A percentile compares a stretch with the other conserved stretches of the same genome.
Evolutionary conservation across 208 protist species (phyloP).

Genomic region (Leishmania lainsoni): DNA sequence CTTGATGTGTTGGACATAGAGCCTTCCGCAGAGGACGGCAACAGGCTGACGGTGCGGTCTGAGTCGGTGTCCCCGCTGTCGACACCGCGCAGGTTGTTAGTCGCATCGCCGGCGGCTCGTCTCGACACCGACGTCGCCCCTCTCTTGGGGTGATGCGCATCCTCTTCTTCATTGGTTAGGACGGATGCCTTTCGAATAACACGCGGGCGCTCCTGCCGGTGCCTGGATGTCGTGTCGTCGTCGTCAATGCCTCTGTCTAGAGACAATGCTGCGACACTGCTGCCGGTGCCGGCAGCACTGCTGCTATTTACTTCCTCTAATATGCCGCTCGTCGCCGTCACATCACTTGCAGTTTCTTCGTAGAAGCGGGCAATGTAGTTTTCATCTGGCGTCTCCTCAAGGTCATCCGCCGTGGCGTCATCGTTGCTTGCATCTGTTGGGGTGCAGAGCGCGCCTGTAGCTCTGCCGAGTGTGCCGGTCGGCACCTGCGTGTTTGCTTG

Average conservation of each 20-base stretch:
- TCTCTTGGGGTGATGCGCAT: slow-evolving; percentile 2
- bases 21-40: slow-evolving; percentile 34
- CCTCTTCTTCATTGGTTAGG: slow-evolving; percentile 5
- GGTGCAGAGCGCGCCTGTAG: background rate
- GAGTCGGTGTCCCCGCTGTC: slow-evolving; percentile 29
- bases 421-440: background rate
- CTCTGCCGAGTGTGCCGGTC: background rate
- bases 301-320: background rate
- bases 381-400: slow-evolving; percentile 32
- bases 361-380: slow-evolving; percentile 27
- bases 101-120: no score
- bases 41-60: slow-evolving; percentile 50
- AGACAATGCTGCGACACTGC: background rate
- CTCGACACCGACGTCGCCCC: background rate
- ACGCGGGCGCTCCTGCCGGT: background rate
- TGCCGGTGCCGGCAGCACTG: background rate
- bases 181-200: slow-evolving; percentile 29
- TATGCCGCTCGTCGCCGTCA: slow-evolving; percentile 14
- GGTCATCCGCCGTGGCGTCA: slow-evolving; percentile 24
- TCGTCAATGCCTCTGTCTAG: background rate
- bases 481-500: background rate
- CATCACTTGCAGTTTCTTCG: slow-evolving; percentile 22
- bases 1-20: slow-evolving; percentile 33
- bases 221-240: background rate
- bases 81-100: background rate